Conservation (phyloP, 2,329 filamentous ascomycete species). For the Massarina eburnea region DNA sequence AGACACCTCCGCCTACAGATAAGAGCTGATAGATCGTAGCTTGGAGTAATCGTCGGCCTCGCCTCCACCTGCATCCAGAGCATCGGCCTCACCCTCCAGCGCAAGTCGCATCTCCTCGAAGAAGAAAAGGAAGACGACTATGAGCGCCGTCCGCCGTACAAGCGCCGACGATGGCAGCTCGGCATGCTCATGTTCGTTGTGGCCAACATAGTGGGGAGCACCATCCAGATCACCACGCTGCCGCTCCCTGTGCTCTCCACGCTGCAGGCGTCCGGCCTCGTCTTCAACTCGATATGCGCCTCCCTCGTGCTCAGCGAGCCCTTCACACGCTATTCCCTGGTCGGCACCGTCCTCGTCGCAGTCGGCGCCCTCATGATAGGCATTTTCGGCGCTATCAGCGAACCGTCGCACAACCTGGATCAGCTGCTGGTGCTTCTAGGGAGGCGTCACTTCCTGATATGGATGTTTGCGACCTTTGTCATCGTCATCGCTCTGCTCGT, state of each 20-base stretch:
- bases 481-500: constrained; percentile 70
- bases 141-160: constrained; percentile 81
- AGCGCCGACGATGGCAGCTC: constrained; percentile 88
- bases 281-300: constrained; percentile 98
- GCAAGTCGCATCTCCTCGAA: constrained; percentile 97
- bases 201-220: constrained; percentile 91
- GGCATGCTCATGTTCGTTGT: constrained; percentile 98
- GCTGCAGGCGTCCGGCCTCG: constrained; percentile 89
- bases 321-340: constrained; percentile 90
- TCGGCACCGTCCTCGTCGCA: constrained; percentile 86
- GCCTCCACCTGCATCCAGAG: constrained; percentile 94
- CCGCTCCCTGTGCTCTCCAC: constrained; percentile 93
- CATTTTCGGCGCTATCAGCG: constrained; percentile 89
- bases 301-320: constrained; percentile 89
- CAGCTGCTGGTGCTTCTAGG: constrained; percentile 78
- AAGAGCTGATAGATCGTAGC: constrained; percentile 51
- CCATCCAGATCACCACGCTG: constrained; percentile 94
- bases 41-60: constrained; percentile 91
- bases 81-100: constrained; percentile 90
- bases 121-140: constrained; percentile 85
- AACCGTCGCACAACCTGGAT: constrained; percentile 83
- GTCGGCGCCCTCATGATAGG: constrained; percentile 88
- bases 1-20: neutral
- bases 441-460: constrained; percentile 75
- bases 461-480: constrained; percentile 81